Evolutionary conservation across 371 early-diverging fungal genomes (phyloP).

Genomic region (Neoconidiobolus thromboides): DNA sequence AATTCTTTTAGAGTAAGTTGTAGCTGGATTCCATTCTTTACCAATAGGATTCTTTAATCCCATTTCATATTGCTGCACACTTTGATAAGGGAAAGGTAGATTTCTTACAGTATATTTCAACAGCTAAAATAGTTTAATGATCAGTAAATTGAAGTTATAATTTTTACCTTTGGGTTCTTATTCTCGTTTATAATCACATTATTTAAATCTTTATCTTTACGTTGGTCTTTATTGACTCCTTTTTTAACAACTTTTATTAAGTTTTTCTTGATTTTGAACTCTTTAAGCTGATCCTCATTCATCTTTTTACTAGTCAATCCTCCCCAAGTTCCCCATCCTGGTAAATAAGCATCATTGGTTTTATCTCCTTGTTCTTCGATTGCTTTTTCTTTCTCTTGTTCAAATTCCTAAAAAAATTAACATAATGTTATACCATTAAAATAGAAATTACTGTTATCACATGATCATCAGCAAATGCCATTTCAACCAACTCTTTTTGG

Average conservation of each 20-base stretch:
- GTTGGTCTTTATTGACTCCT: constrained; percentile 32
- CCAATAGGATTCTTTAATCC: constrained; percentile 74
- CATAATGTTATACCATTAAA: neutral
- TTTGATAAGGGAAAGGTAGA: constrained; percentile 76
- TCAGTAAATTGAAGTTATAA: neutral
- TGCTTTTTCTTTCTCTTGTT: constrained; percentile 50
- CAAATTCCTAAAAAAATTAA: constrained; percentile 43
- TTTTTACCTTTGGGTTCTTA: constrained; percentile 44
- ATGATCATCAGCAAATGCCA: constrained; percentile 87
- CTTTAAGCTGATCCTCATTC: neutral
- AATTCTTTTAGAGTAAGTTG: constrained; percentile 43
- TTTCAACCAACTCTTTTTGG: constrained; percentile 68
- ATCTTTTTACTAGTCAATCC: constrained; percentile 42
- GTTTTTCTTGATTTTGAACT: constrained; percentile 30
- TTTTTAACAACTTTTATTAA: constrained; percentile 31
- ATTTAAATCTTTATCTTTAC: constrained; percentile 59
- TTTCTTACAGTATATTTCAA: constrained; percentile 46
- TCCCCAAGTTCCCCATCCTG: constrained; percentile 88
- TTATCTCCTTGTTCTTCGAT: constrained; percentile 54
- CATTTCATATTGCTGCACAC: constrained; percentile 70
- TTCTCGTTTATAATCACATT: constrained; percentile 87
- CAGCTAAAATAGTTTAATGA: constrained; percentile 16
- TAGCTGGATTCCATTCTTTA: constrained; percentile 81
- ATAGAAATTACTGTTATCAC: constrained; percentile 24
- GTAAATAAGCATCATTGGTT: constrained; percentile 62